Evolutionary conservation across 1,284 basidiomycete genomes (phyloP), one percentile per base, ranked within the genome.

Genomic region (Gastroboletus turbinatus): DNA sequence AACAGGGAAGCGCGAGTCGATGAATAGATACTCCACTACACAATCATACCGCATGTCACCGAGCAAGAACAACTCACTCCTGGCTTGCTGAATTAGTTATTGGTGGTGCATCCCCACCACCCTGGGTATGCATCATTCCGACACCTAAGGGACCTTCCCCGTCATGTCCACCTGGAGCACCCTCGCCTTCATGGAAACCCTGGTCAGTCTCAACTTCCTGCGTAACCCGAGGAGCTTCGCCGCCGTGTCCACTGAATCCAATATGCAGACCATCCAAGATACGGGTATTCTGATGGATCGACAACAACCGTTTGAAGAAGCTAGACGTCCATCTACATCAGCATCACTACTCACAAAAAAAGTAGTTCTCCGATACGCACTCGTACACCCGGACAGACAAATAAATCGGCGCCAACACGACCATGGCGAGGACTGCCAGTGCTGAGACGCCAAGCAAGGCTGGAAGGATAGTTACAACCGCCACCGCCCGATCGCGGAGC

Each of bases 391-490:
- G 27, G n/a, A 50, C 39, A 19, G 63, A 70, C 8, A 55, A 17
- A 29, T 56, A 55, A n/a, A 61, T 19, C 1, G 68, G 60, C 17
- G 47, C 17, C 13, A 40, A 5, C 3, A 55, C 19, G 3, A 38
- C 19, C 21, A 50, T 49, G 3, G 55, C 50, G 4, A 67, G 52
- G 35, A 61, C 10, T 3, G 52, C 65, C 14, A 69, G 27, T 0
- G 38, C 42, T 0, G 68, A 58, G 19, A 66, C 42, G 4, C 63
- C 67, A 1, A 70, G 50, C 7, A 62, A 1, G 1, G 33, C 53
- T 4, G 63, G 53, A 7, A 70, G 50, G 44, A 58, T 21, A 5
- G 46, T 53, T 2, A 62, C 30, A 13, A 33, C 53, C 5, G 38
- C 38, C 5, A 64, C 53, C 3, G 45, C 6, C 14, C 33, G 35